These are phyloP conservation scores for Suillus placidus DNA, from an alignment of 768 basidiomycete genomes.

Conservation along the genomic window DNA sequence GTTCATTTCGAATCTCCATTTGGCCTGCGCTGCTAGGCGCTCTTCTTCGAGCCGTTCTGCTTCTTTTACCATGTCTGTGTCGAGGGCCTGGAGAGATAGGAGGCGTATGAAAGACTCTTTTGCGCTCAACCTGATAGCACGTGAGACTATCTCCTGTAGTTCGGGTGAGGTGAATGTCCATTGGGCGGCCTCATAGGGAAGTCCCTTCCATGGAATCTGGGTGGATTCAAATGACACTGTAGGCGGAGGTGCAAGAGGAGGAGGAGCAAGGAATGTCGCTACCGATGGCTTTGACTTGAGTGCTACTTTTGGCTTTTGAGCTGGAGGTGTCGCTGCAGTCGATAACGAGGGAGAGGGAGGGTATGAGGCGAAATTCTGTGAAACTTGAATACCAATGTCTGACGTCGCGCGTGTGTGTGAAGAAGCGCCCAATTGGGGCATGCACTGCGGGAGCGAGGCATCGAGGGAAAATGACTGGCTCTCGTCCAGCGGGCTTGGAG, in stretches of 20 bases:
- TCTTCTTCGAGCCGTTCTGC: conserved; percentile 55
- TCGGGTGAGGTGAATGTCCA: conserved; percentile 55
- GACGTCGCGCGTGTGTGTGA: background rate
- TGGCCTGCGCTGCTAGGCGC: conserved; percentile 59
- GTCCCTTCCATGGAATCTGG: conserved; percentile 65
- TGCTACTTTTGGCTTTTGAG: conserved; percentile 15
- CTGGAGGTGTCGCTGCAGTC: conserved; percentile 17
- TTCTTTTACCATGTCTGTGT: conserved; percentile 60
- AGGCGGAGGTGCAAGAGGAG: conserved; percentile 50
- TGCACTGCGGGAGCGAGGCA: conserved; percentile 11
- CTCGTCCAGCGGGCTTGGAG: conserved; percentile 7
- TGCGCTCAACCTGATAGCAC: conserved; percentile 69
- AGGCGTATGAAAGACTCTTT: conserved; percentile 73
- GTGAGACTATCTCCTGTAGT: conserved; percentile 71
- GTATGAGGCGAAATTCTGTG: background rate
- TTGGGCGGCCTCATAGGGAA: conserved; percentile 72
- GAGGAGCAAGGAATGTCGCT: conserved; percentile 30
- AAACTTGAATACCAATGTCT: conserved; percentile 21
- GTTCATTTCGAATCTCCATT: conserved; percentile 68
- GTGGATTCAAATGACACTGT: conserved; percentile 57
- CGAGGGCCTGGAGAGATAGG: conserved; percentile 62
- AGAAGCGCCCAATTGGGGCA: background rate
- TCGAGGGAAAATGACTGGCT: conserved; percentile 1
- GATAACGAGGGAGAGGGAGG: conserved; percentile 14
- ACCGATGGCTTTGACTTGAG: conserved; percentile 4